Percentiles rank a stretch among this genome's conserved stretches.
phyloP scores from a whole-genome alignment of 139 green algal species.

The Picochlorum sp. region DNA sequence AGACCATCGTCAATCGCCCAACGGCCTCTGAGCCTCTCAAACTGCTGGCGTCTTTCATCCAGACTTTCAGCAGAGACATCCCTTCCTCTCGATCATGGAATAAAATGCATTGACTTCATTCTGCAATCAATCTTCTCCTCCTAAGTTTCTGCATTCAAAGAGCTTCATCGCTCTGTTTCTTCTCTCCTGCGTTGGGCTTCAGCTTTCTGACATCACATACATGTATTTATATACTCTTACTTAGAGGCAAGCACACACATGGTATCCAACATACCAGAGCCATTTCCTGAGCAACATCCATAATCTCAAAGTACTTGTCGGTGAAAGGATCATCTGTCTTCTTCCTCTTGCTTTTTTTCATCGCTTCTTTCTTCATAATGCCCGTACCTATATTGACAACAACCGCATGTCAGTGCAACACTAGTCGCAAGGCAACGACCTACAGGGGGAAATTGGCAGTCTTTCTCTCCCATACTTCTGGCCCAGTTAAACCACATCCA shows the following conservation, averaged over 20 bases:
- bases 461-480: too few relatives aligned
- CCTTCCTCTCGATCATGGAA: conserved; percentile 13
- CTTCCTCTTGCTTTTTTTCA: conserved; percentile 3
- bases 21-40: conserved; percentile 7
- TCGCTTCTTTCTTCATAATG: conserved; percentile 52
- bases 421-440: too few relatives aligned
- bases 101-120: conserved; percentile 24
- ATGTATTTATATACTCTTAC: background rate
- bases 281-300: conserved; percentile 51
- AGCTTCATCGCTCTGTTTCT: conserved; percentile 62
- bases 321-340: conserved; percentile 58
- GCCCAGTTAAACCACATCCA: too few relatives aligned
- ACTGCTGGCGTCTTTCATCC: background rate
- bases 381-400: conserved; percentile 54
- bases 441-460: too few relatives aligned
- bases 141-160: conserved; percentile 79
- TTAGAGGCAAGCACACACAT: background rate
- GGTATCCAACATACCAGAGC: conserved; percentile 39
- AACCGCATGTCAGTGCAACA: background rate
- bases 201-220: conserved; percentile 49
- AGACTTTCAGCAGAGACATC: conserved; percentile 11
- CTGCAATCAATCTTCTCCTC: conserved; percentile 23
- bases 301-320: conserved; percentile 50
- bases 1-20: conserved; percentile 4
- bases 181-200: conserved; percentile 51